These are phyloP conservation scores for Paramecium primaurelia DNA, from an alignment of 73 alveolate species.

Conservation along the genomic window DNA sequence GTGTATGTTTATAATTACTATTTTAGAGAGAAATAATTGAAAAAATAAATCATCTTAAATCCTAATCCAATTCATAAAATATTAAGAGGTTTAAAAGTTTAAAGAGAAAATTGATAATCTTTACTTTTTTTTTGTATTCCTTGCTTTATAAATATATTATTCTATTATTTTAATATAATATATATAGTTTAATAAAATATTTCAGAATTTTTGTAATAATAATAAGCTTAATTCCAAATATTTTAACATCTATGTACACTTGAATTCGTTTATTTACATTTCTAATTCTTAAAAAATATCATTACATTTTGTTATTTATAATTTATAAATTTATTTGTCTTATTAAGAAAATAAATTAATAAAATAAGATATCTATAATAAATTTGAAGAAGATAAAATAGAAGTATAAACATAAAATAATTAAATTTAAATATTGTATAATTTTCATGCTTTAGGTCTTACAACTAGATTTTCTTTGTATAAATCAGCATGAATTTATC, in stretches of 20 bases:
- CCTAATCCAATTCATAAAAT: neutral
- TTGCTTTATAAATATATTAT: neutral
- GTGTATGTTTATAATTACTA: neutral
- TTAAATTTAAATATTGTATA: neutral
- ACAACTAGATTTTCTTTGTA: neutral
- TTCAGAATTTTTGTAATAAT: no score
- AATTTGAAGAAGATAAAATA: no score
- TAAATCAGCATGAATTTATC: conserved; percentile 7
- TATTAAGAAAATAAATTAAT: neutral
- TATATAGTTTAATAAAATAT: neutral
- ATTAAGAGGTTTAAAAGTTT: no score
- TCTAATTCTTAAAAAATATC: no score
- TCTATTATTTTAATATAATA: neutral
- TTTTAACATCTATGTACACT: no score
- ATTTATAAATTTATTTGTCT: no score
- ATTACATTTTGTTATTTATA: no score
- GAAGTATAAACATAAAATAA: neutral
- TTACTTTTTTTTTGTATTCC: neutral
- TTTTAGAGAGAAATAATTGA: neutral
- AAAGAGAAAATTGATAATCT: no score
- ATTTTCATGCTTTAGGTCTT: neutral
- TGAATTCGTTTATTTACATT: no score
- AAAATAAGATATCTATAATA: no score
- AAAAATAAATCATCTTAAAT: neutral
- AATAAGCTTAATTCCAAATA: no score